phyloP scores from a whole-genome alignment of 768 basidiomycete genomes.

The Lactifluus echinatus region DNA sequence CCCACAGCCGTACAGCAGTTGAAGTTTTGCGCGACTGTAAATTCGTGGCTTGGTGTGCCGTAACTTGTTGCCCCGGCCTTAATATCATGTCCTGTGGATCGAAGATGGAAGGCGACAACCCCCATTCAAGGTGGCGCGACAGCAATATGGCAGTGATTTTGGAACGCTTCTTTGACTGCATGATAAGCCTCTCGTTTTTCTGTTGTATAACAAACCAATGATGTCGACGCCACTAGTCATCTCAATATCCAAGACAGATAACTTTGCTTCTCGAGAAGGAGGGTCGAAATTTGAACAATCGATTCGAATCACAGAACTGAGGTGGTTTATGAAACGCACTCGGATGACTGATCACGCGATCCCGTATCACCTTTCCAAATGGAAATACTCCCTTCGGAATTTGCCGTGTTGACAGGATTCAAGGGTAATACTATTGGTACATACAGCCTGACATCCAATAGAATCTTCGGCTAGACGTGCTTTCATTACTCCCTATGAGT shows the following conservation, averaged over 20 bases:
- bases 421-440: not conserved
- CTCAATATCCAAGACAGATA: not conserved
- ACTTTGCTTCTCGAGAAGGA: not conserved
- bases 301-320: not conserved
- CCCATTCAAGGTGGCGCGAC: not conserved
- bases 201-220: not conserved
- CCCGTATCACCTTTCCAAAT: too few relatives aligned
- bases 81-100: not conserved
- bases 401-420: not conserved
- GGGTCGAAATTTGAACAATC: not conserved
- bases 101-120: not conserved
- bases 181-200: not conserved
- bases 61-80: not conserved
- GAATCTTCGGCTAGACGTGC: conserved; percentile 6
- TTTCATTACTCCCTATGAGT: not conserved
- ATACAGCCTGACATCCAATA: not conserved
- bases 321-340: too few relatives aligned
- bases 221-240: not conserved
- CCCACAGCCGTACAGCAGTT: too few relatives aligned
- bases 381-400: not conserved
- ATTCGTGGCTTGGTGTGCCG: too few relatives aligned
- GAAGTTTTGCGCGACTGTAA: too few relatives aligned
- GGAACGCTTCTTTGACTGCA: conserved; percentile 6
- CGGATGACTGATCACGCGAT: too few relatives aligned
- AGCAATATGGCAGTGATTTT: too few relatives aligned